Evolutionary conservation across 164 flowering plant genomes (phyloP), one percentile per base, ranked within the genome.

Genomic region (Piper betle): DNA sequence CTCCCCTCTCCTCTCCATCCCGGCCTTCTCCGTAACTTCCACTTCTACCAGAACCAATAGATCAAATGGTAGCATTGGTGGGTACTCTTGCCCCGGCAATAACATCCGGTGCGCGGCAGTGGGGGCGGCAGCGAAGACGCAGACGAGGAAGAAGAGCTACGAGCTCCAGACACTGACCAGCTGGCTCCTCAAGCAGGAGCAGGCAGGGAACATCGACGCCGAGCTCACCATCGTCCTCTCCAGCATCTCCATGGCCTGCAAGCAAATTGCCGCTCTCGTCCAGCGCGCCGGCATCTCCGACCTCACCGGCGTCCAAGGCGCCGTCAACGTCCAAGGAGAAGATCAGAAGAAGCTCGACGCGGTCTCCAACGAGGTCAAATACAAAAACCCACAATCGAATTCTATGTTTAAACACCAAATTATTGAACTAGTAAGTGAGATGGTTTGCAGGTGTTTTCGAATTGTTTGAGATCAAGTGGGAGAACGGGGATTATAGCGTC

Each of bases 331-430:
- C 12, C 98, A 92, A 67, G 96, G 98, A 0, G 98, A 92, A 71
- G 95, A 88, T 63, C 98, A 92, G 76, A 92, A 89, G 82, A 92
- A 92, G 73, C 95, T 92, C 33, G 96, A 92, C 17, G 98, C 89
- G 5, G 76, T 89, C 64, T 88, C 96, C 55, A 92, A 92, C 40
- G 93, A 89, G 91, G 96, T 82, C 39, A n/a, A 6, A 50, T 11
- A 11, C 12, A 20, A 8, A 18, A 4, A 6, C 50, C 50, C 50
- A 8, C 2, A 15, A 15, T 2, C 56, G 19, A 53, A 7, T 4
- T n/a, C 33, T 1, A 8, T 53, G 55, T 15, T 15, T 18, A 15
- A 5, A 12, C 55, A 4, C 7, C 6, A 4, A 53, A n/a, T 53
- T 15, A 53, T 53, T 7, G 1, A 53, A n/a, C n/a, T n/a, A n/a